A percentile compares a stretch with the other conserved stretches of the same genome.
phyloP scores from a whole-genome alignment of 345 rosid species.

The Kandelia obovata region DNA sequence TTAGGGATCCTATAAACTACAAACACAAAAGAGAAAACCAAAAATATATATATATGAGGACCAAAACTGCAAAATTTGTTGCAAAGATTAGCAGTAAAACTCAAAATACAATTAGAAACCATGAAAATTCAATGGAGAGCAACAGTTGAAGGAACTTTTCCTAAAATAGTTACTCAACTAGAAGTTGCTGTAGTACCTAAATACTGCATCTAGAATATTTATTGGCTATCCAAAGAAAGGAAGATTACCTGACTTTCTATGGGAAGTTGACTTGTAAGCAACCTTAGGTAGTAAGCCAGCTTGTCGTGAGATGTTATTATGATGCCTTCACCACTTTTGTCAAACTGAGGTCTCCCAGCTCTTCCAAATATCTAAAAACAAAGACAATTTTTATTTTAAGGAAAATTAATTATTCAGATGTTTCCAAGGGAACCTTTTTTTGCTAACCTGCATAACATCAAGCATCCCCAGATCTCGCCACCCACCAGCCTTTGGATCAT shows the following conservation, averaged over 20 bases:
- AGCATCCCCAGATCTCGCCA: conserved; percentile 99
- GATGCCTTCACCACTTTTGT: conserved; percentile 97
- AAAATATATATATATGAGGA: conserved; percentile 1
- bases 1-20: conserved; percentile 92
- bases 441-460: conserved; percentile 90
- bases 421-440: neutral
- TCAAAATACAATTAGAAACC: neutral
- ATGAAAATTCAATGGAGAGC: neutral
- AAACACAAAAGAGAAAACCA: conserved; percentile 11
- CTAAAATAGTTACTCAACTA: no score
- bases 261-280: conserved; percentile 95
- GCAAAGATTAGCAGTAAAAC: neutral
- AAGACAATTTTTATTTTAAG: neutral
- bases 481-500: conserved; percentile 98
- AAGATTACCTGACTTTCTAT: conserved; percentile 90
- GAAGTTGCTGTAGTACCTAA: no score
- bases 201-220: no score
- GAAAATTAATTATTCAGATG: neutral
- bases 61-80: neutral
- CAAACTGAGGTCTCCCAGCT: conserved; percentile 99
- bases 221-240: conserved; percentile 3
- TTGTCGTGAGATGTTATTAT: conserved; percentile 96
- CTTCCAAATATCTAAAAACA: conserved; percentile 83
- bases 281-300: conserved; percentile 79
- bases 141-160: neutral